Conservation (phyloP, 768 basidiomycete species). For the Guyanaporus albipodus region DNA sequence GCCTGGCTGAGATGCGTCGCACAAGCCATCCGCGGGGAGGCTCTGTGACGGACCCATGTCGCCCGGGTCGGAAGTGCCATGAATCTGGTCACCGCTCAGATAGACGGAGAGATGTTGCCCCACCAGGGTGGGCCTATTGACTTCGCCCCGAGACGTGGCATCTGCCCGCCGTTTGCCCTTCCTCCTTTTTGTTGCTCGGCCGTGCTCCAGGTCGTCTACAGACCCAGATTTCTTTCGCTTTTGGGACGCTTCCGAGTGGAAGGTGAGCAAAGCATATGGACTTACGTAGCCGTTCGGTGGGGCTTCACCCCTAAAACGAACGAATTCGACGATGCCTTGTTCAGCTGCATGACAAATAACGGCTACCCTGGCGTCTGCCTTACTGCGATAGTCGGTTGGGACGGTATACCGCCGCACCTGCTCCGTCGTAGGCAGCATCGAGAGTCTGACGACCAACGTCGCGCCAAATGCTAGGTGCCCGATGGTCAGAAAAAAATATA, state of each 20-base stretch:
- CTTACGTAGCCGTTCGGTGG: slow-evolving; percentile 41
- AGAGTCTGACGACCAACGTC: slow-evolving; percentile 42
- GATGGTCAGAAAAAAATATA: not conserved
- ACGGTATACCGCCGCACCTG: slow-evolving; percentile 45
- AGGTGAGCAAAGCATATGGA: slow-evolving; percentile 30
- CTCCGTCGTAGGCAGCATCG: slow-evolving; percentile 26
- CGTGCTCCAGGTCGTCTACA: slow-evolving; percentile 13
- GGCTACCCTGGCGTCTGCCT: slow-evolving; percentile 59
- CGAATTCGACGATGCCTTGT: slow-evolving; percentile 54
- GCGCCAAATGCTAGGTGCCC: slow-evolving; percentile 53
- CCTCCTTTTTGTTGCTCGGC: slow-evolving; percentile 24
- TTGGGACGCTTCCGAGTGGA: slow-evolving; percentile 24
- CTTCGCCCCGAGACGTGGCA: slow-evolving; percentile 12
- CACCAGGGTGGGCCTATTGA: not conserved
- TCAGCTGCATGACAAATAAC: slow-evolving; percentile 50
- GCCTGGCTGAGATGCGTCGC: slow-evolving; percentile 17
- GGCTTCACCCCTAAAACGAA: slow-evolving; percentile 48
- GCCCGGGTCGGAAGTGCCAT: slow-evolving; percentile 14
- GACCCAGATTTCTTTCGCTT: slow-evolving; percentile 38
- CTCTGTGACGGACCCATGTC: slow-evolving; percentile 19
- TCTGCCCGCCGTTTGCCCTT: slow-evolving; percentile 24
- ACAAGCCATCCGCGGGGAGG: slow-evolving; percentile 6
- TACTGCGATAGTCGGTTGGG: slow-evolving; percentile 48
- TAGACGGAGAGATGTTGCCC: not conserved
- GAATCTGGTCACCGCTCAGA: slow-evolving; percentile 14